Evolutionary conservation across 2,329 filamentous ascomycete genomes (phyloP).

Genomic region (Chaetomiaceae sp.): DNA sequence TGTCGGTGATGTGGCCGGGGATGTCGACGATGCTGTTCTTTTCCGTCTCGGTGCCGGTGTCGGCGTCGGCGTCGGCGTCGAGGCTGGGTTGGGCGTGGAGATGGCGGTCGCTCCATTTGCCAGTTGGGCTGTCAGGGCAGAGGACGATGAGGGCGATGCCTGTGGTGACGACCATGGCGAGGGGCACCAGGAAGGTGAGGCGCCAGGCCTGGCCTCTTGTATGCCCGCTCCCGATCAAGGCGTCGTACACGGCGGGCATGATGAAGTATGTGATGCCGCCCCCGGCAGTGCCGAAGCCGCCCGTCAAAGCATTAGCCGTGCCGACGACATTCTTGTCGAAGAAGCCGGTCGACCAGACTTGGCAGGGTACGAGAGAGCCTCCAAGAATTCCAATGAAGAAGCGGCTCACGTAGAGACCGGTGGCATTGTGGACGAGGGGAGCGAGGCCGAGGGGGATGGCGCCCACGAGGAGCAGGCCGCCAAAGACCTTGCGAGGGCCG

Average conservation of each 20-base stretch:
- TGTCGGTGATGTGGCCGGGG: slow-evolving; percentile 46
- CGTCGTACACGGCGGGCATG: slow-evolving; percentile 87
- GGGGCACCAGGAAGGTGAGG: slow-evolving; percentile 77
- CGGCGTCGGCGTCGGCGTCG: slow-evolving; percentile 34
- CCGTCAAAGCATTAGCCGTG: slow-evolving; percentile 79
- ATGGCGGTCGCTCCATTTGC: slow-evolving; percentile 72
- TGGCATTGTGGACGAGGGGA: slow-evolving; percentile 65
- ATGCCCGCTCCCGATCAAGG: slow-evolving; percentile 59
- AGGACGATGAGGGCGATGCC: slow-evolving; percentile 66
- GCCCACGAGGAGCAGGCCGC: slow-evolving; percentile 69
- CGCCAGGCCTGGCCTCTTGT: slow-evolving; percentile 71
- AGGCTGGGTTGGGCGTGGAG: slow-evolving; percentile 51
- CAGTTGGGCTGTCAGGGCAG: slow-evolving; percentile 77
- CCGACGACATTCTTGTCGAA: slow-evolving; percentile 91
- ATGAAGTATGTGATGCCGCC: slow-evolving; percentile 91
- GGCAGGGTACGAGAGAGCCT: slow-evolving; percentile 76
- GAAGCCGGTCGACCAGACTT: slow-evolving; percentile 90
- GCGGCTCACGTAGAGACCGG: slow-evolving; percentile 65
- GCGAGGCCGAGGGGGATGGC: slow-evolving; percentile 78
- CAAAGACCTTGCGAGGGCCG: slow-evolving; percentile 77
- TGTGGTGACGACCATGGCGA: slow-evolving; percentile 65
- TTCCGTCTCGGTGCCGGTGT: not conserved
- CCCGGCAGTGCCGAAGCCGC: slow-evolving; percentile 80
- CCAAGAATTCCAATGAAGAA: slow-evolving; percentile 81
- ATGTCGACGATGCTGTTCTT: slow-evolving; percentile 45